Percentiles rank a stretch among this genome's conserved stretches.
Conservation (phyloP, 305 asterid genomes). For the Fraxinus ornus region DNA sequence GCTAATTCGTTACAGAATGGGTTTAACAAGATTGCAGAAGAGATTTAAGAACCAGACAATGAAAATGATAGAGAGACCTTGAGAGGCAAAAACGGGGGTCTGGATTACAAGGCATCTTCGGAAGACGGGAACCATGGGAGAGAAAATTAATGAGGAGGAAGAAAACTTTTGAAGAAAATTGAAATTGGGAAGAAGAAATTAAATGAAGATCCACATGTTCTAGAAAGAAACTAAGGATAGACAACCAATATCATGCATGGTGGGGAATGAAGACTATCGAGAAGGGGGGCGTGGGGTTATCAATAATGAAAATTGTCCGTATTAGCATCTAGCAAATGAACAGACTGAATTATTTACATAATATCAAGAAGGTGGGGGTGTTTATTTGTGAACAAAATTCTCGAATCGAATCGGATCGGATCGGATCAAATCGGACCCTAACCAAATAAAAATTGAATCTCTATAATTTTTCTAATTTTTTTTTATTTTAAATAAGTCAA, state of each 20-base stretch:
- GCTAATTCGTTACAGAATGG: background rate
- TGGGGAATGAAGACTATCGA: background rate
- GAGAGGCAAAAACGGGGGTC: conserved; percentile 44
- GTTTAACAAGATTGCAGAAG: background rate
- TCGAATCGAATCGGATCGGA: too few relatives aligned
- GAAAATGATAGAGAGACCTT: conserved; percentile 34
- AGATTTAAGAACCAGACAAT: background rate
- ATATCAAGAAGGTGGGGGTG: background rate
- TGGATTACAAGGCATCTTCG: conserved; percentile 52
- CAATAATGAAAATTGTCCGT: background rate
- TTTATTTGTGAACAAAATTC: background rate
- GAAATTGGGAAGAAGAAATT: background rate
- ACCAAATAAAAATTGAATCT: too few relatives aligned
- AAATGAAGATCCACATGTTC: background rate
- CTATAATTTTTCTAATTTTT: too few relatives aligned
- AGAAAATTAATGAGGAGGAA: background rate
- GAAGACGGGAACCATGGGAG: conserved; percentile 54
- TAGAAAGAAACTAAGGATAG: background rate
- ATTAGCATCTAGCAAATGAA: background rate
- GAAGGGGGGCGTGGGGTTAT: background rate
- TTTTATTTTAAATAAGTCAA: too few relatives aligned
- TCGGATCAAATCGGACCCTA: too few relatives aligned
- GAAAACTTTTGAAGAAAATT: background rate
- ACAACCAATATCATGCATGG: background rate
- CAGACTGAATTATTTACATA: background rate